Evolutionary conservation across 176 grass and related monocot genomes (phyloP).

Genomic region (Phragmites australis): DNA sequence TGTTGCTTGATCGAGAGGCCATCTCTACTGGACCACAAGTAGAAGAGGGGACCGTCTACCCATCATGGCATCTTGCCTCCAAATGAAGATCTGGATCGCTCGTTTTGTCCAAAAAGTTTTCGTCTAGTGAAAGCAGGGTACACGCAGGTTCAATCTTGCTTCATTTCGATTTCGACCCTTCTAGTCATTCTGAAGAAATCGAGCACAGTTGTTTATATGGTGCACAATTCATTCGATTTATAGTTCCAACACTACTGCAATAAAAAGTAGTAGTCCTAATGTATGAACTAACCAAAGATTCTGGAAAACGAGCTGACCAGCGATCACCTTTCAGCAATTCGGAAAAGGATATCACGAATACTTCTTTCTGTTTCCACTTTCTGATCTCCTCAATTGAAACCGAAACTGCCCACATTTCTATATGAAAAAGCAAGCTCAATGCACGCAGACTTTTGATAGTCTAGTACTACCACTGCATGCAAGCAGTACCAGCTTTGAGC

Average conservation of each 20-base stretch:
- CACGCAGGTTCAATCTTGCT: conserved; percentile 1
- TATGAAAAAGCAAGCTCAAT: conserved; percentile 32
- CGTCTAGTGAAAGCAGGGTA: not conserved
- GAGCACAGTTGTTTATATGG: not conserved
- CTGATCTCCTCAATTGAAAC: conserved; percentile 6
- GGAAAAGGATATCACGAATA: conserved; percentile 8
- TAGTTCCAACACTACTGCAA: not conserved
- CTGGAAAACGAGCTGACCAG: not conserved
- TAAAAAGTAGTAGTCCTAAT: not conserved
- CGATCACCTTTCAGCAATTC: not conserved
- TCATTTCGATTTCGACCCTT: conserved; percentile 11
- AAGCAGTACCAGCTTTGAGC: conserved; percentile 28
- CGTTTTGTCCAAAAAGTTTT: not conserved
- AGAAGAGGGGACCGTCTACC: conserved; percentile 33
- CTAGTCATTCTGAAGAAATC: not conserved
- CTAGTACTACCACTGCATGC: conserved; percentile 6
- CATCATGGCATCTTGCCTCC: conserved; percentile 49
- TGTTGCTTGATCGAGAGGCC: conserved; percentile 47
- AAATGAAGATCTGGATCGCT: conserved; percentile 41
- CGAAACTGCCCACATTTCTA: conserved; percentile 37
- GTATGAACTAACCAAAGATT: not conserved
- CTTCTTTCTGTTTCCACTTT: conserved; percentile 32
- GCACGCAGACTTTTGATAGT: conserved; percentile 12
- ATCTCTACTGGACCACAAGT: conserved; percentile 47
- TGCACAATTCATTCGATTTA: not conserved